Base-by-base conservation (phyloP, 1,284 basidiomycete genomes). In the Cutaneotrichosporon curvatum region DNA sequence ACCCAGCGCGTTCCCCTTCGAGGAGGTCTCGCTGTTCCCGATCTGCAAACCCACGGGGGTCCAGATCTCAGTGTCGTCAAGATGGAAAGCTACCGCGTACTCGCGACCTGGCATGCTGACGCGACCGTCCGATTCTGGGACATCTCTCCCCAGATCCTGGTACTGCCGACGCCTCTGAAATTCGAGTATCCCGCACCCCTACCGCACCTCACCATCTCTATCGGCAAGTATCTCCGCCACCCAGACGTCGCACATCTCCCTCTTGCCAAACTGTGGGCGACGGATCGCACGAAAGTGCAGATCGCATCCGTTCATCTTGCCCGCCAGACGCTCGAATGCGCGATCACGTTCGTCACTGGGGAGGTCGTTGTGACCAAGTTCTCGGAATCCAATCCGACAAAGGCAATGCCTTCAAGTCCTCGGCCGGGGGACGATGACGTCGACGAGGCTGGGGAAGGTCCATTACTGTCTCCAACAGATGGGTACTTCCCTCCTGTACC, bases 41-140 rank as follows among this genome's bases (percentile, higher is more conserved):
- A 73, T 40, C 48, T 72, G 22, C 57, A 67, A 42, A 64, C 63
- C 0, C 58, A 61, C 30, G 63, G 69, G 32, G 65, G 69, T 10
- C 64, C 72, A 2, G 63, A 68, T 34, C 53, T 67, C 40, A 67
- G 62, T 31, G 59, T 61, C 14, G 53, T 60, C 47, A 66, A 73
- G 57, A 61, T 73, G 58, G 83, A 87, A 60, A 76, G 77, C 10
- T 79, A 78, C 57, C 79, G 85, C 16, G 68, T 89, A 18, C 67
- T 87, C n/a, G 69, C 83, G 1, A 83, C 83, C 0, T 75, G 74
- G 44, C 81, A 86, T 58, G 70, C 73, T 2, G 81, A 88, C 60
- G 70, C 80, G n/a, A 79, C 77, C 1, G 69, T 90, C 19, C 60
- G 68, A 15, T 71, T 70, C 56, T 70, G 68, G 67, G 67, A 71